These are phyloP conservation scores for Ramichloridium luteum DNA, from an alignment of 2,329 filamentous ascomycete species.

Conservation along the genomic window DNA sequence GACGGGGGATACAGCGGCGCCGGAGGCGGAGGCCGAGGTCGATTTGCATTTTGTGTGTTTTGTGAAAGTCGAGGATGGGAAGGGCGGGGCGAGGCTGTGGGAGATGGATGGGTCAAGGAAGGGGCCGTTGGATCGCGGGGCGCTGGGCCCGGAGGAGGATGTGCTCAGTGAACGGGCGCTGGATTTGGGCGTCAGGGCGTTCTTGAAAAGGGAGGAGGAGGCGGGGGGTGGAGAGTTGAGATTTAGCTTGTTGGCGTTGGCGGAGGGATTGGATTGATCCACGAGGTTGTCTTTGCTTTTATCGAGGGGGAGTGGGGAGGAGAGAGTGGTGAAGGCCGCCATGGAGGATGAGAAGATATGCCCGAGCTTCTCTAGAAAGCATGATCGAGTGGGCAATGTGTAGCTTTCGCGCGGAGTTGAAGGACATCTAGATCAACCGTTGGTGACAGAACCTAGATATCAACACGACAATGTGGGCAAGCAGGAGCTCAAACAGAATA, in stretches of 20 bases:
- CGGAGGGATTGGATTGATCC: conserved; percentile 42
- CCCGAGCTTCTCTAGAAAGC: too few species aligned
- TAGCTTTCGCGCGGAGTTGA: too few species aligned
- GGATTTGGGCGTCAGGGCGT: conserved; percentile 52
- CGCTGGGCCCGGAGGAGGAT: conserved; percentile 32
- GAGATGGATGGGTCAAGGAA: conserved; percentile 67
- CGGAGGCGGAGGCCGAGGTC: conserved; percentile 65
- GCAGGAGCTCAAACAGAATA: too few species aligned
- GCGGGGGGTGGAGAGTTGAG: conserved; percentile 46
- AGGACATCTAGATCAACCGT: too few species aligned
- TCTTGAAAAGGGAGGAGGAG: conserved; percentile 45
- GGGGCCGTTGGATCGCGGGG: conserved; percentile 55
- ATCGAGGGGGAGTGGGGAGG: too few species aligned
- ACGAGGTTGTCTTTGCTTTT: not conserved
- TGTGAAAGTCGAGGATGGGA: conserved; percentile 60
- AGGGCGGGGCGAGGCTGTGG: conserved; percentile 58
- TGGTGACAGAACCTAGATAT: too few species aligned
- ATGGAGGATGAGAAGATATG: too few species aligned
- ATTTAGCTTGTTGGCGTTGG: conserved; percentile 51
- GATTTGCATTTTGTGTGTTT: conserved; percentile 96
- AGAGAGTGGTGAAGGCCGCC: too few species aligned
- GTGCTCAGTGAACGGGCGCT: conserved; percentile 58
- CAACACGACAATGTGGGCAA: too few species aligned
- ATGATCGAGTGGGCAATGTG: too few species aligned
- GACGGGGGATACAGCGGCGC: conserved; percentile 66